phyloP scores from a whole-genome alignment of 345 rosid genomes.

The Eucalyptus pumila region DNA sequence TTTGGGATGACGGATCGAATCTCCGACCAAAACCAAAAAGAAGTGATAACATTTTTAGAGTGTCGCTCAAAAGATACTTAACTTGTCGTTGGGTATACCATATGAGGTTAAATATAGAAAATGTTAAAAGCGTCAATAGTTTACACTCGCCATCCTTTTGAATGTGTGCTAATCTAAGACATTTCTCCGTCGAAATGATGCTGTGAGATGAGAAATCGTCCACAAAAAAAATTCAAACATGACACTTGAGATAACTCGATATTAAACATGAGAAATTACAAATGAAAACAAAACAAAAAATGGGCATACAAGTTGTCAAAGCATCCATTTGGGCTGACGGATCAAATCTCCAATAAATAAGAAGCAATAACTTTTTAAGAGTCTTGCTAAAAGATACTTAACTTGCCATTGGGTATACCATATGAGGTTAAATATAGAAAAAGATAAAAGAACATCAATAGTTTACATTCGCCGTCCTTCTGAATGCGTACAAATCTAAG shows the following conservation, averaged over 20 bases:
- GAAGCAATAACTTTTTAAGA: not conserved
- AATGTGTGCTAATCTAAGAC: not conserved
- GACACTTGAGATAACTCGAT: not conserved
- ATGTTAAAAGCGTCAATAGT: accelerated
- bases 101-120: not conserved
- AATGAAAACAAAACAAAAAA: no score
- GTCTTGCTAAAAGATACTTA: not conserved
- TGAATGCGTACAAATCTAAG: accelerated
- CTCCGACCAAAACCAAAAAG: no score
- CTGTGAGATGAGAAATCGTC: not conserved
- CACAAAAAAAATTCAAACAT: accelerated
- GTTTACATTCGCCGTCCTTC: not conserved
- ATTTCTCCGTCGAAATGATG: accelerated
- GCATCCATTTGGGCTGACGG: accelerated
- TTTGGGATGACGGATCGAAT: no score
- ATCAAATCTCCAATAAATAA: no score
- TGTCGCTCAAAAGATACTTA: not conserved
- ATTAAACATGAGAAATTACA: no score
- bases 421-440: not conserved
- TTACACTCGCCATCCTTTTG: not conserved
- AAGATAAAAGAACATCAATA: not conserved
- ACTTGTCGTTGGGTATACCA: accelerated
- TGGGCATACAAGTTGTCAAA: no score
- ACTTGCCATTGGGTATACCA: not conserved
- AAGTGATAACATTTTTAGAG: not conserved